Conservation (phyloP, 1,139 yeast genomes). For the Hyphopichia burtonii region DNA sequence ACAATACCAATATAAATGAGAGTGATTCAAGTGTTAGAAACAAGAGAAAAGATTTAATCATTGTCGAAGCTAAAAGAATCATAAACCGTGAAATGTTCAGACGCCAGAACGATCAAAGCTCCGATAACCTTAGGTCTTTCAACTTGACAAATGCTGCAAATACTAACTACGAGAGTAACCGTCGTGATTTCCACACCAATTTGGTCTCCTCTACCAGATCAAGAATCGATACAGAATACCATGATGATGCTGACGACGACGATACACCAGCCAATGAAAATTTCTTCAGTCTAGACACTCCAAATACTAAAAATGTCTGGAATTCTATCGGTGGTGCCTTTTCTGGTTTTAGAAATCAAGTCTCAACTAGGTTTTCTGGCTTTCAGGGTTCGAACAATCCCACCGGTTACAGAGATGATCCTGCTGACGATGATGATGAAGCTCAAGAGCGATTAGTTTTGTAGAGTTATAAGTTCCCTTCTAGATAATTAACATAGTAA, state of each 20-base stretch:
- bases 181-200: conserved; percentile 24
- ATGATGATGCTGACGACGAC: conserved; percentile 6
- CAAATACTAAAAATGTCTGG: conserved; percentile 16
- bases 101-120: conserved; percentile 13
- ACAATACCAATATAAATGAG: conserved; percentile 7
- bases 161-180: conserved; percentile 30
- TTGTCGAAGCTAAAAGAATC: conserved; percentile 45
- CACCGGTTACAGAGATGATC: conserved; percentile 15
- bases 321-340: conserved; percentile 26
- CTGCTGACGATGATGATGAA: conserved; percentile 29
- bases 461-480: background rate
- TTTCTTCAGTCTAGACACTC: background rate
- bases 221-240: conserved; percentile 1
- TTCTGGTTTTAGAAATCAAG: conserved; percentile 18
- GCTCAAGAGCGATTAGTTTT: conserved; percentile 13
- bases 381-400: background rate
- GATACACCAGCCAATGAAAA: background rate
- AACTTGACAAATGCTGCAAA: conserved; percentile 30
- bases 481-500: too few relatives aligned
- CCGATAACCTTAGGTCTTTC: conserved; percentile 25
- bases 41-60: conserved; percentile 36
- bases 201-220: conserved; percentile 8
- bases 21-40: conserved; percentile 14
- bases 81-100: conserved; percentile 35
- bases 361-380: conserved; percentile 15